Percentiles rank a stretch among this genome's conserved stretches.
Evolutionary conservation across 176 grass and related monocot species (phyloP).

Genomic region (Chrysopogon serrulatus): DNA sequence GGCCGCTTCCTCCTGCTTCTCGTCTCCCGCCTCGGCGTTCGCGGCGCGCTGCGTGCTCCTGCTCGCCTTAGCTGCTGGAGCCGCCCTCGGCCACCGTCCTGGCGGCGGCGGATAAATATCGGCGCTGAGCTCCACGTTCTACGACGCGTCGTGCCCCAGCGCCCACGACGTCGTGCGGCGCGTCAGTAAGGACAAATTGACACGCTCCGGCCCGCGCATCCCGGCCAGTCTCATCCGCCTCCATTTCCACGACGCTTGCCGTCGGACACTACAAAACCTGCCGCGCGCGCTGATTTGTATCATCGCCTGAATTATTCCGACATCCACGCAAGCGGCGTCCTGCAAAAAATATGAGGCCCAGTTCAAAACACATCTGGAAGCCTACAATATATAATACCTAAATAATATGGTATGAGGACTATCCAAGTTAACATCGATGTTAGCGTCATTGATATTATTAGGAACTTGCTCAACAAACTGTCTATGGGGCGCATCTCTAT

Average conservation of each 20-base stretch:
- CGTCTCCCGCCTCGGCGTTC: neutral
- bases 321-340: too few relatives aligned
- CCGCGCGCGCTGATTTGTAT: too few relatives aligned
- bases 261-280: too few relatives aligned
- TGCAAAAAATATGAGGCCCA: too few relatives aligned
- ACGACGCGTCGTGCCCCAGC: constrained; percentile 9
- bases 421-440: too few relatives aligned
- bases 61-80: neutral
- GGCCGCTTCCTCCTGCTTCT: neutral
- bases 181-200: constrained; percentile 20
- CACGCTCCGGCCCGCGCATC: constrained; percentile 19
- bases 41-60: neutral
- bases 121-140: constrained; percentile 20
- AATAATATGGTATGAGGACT: too few relatives aligned
- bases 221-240: constrained; percentile 32
- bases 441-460: too few relatives aligned
- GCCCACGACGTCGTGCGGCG: constrained; percentile 2
- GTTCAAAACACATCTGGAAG: too few relatives aligned
- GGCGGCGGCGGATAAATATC: neutral
- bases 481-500: too few relatives aligned
- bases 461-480: too few relatives aligned
- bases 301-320: too few relatives aligned
- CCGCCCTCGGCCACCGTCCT: neutral
- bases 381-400: too few relatives aligned
- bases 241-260: constrained; percentile 47